phyloP scores from a whole-genome alignment of 2,329 filamentous ascomycete species.

The Metarhizium guizhouense region DNA sequence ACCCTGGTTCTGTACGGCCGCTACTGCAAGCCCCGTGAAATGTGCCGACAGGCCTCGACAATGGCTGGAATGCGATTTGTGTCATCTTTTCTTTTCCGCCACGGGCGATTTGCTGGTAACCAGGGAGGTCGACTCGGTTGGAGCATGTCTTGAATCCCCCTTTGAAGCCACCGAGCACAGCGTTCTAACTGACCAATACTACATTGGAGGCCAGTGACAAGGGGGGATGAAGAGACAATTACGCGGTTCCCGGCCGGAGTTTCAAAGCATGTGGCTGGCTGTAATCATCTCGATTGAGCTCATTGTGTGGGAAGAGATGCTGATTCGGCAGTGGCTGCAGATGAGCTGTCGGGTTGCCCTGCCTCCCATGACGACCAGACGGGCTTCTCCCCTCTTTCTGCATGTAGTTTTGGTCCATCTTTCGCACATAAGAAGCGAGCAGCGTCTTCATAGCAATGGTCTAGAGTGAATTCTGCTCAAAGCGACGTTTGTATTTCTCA shows the following conservation, averaged over 20 bases:
- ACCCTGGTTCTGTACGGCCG: conserved; percentile 5
- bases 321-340: not conserved
- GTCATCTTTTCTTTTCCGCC: not conserved
- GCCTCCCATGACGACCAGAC: no score
- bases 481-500: not conserved
- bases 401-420: not conserved
- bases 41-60: conserved; percentile 3
- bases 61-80: not conserved
- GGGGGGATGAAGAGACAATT: not conserved
- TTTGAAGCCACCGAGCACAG: not conserved
- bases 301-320: not conserved
- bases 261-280: not conserved
- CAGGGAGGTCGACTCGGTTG: not conserved
- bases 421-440: not conserved
- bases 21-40: conserved; percentile 11
- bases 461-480: not conserved
- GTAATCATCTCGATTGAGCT: conserved; percentile 1
- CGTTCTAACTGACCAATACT: not conserved
- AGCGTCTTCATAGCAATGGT: not conserved
- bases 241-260: not conserved
- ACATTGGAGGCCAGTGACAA: not conserved
- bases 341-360: not conserved
- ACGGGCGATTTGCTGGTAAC: not conserved
- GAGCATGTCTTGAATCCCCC: not conserved
- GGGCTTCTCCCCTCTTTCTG: not conserved